Base-by-base conservation (phyloP, 768 basidiomycete genomes). In the Pulveroboletus sp. region DNA sequence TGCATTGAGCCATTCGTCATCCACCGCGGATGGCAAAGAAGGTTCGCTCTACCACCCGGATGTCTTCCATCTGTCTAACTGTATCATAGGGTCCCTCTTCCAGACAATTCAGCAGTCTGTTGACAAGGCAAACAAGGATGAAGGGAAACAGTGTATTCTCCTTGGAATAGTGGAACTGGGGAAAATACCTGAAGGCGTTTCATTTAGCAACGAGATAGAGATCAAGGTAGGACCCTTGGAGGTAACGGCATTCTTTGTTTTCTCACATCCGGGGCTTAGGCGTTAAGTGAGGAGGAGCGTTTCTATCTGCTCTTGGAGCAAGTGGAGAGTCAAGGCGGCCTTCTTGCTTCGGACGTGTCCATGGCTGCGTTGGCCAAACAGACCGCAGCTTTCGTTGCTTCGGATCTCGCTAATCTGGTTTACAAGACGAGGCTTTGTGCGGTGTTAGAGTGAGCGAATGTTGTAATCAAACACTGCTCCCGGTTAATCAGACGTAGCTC, bases 311-410 rank as follows among this genome's bases (percentile, higher is more conserved):
- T 95, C 4, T 21, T 53, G 63, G 5, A 70, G 68, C 29, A 63
- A 25, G 29, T 66, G 12, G 57, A 82, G 20, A 63, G 85, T 6
- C 50, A 62, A 3, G 65, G 68, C 11, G 63, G 65, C 21, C 41
- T 53, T 1, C 58, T 94, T 29, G 79, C 84, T 0, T 78, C 87
- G 0, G 97, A 99, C 68, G 84, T 97, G 3, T 85, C 86, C 8
- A 49, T 95, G n/a, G 64, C 70, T 31, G 64, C 69, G 5, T 56
- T 98, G 4, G 91, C 97, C 5, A 79, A 80, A 3, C 90, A 95
- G 61, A 95, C 94, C 4, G 97, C 97, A 14, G 94, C 94, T 2
- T 72, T 99, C 6, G 83, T 91, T 23, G 88, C 91, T 3, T 79
- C 73, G 13, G 97, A 98, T 65, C 73, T 98, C 13, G 75, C 72